Percentiles rank a stretch among this genome's conserved stretches.
phyloP scores from a whole-genome alignment of 2,329 filamentous ascomycete species.

The Epichloe baconii region DNA sequence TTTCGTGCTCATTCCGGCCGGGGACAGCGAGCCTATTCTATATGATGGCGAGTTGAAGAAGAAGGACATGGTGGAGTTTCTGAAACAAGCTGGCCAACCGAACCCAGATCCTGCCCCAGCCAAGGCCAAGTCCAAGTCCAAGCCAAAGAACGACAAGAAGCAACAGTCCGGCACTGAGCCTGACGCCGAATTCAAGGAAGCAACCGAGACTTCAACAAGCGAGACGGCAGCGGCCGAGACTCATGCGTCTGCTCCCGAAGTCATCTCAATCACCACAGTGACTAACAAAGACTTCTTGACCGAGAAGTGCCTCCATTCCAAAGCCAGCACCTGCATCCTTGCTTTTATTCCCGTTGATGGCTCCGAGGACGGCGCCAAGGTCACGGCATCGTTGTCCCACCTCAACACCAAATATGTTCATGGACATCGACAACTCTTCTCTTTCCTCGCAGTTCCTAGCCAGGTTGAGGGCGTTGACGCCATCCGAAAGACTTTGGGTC shows the following conservation, averaged over 20 bases:
- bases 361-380: conserved; percentile 39
- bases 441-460: conserved; percentile 63
- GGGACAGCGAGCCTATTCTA: conserved; percentile 51
- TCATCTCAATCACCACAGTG: conserved; percentile 55
- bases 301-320: conserved; percentile 58
- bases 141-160: conserved; percentile 20
- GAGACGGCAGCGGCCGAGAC: conserved; percentile 16
- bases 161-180: conserved; percentile 14
- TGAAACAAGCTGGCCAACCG: conserved; percentile 64
- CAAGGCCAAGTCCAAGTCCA: conserved; percentile 23
- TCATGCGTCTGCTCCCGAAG: conserved; percentile 16
- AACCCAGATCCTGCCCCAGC: conserved; percentile 56
- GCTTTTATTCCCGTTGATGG: conserved; percentile 49
- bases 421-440: conserved; percentile 59
- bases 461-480: conserved; percentile 31
- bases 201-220: conserved; percentile 21
- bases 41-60: conserved; percentile 83
- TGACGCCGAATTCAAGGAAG: conserved; percentile 23
- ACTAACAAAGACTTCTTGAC: conserved; percentile 50
- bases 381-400: conserved; percentile 52
- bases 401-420: conserved; percentile 63
- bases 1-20: conserved; percentile 65
- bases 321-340: conserved; percentile 73
- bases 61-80: conserved; percentile 65
- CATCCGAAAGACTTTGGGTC: conserved; percentile 34